A percentile compares a stretch with the other conserved stretches of the same genome.
Evolutionary conservation across 2,329 filamentous ascomycete genomes (phyloP).

Genomic region (Aspergillus texensis): DNA sequence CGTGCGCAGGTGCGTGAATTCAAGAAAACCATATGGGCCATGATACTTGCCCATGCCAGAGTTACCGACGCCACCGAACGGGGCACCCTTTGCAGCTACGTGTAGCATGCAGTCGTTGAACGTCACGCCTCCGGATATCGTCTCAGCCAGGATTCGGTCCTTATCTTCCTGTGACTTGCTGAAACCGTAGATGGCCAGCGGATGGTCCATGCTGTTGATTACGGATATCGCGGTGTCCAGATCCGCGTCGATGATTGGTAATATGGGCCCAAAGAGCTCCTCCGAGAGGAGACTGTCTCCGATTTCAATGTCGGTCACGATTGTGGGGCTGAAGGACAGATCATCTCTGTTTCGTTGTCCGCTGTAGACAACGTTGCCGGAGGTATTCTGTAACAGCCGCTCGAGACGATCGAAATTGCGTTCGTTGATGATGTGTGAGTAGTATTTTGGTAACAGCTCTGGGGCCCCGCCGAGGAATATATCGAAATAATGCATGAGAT

Average conservation of each 20-base stretch:
- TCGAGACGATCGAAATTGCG: background rate
- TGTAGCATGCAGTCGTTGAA: background rate
- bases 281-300: background rate
- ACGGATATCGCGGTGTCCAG: background rate
- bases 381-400: background rate
- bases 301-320: background rate
- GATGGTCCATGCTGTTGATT: background rate
- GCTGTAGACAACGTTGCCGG: background rate
- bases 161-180: background rate
- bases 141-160: background rate
- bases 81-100: background rate
- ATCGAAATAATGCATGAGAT: background rate
- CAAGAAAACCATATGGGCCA: background rate
- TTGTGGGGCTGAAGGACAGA: background rate
- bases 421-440: background rate
- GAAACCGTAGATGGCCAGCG: background rate
- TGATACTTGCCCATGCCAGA: background rate
- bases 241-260: background rate
- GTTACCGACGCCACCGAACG: background rate
- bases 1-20: background rate
- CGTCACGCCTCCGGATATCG: background rate
- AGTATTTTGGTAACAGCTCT: background rate
- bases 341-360: background rate
- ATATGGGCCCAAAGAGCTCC: background rate
- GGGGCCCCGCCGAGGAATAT: background rate